Percentiles rank a stretch among this genome's conserved stretches.
Evolutionary conservation across 805 yeast species (phyloP).

Genomic region (Schwanniomyces polymorphus): DNA sequence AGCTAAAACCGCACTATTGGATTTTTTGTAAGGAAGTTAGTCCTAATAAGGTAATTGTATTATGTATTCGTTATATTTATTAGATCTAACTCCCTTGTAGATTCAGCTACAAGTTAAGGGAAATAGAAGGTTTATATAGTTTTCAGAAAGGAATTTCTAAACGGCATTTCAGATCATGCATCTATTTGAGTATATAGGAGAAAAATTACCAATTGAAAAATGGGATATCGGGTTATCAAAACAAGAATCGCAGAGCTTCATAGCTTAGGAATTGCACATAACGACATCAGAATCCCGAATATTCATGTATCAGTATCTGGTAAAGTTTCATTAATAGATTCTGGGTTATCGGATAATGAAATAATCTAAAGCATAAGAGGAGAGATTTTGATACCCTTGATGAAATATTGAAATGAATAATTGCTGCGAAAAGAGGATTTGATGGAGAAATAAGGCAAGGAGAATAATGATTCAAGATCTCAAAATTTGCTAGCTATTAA

Average conservation of each 20-base stretch:
- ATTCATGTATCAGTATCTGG: not conserved
- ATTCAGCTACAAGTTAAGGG: no score
- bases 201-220: not conserved
- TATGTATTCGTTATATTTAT: no score
- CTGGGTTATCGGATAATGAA: constrained; percentile 1
- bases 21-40: no score
- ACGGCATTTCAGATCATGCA: not conserved
- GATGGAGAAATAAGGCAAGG: not conserved
- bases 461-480: no score
- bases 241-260: constrained; percentile 1
- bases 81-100: no score
- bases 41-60: no score
- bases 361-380: not conserved
- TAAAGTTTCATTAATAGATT: not conserved
- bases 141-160: no score
- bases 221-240: constrained; percentile 1
- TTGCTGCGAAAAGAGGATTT: not conserved
- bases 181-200: constrained; percentile 2
- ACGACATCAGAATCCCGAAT: not conserved
- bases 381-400: not conserved
- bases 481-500: not conserved
- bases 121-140: no score
- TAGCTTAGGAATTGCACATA: not conserved
- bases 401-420: not conserved
- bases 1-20: constrained; percentile 30